Evolutionary conservation across 1,284 basidiomycete genomes (phyloP).

Genomic region (Malassezia obtusa): DNA sequence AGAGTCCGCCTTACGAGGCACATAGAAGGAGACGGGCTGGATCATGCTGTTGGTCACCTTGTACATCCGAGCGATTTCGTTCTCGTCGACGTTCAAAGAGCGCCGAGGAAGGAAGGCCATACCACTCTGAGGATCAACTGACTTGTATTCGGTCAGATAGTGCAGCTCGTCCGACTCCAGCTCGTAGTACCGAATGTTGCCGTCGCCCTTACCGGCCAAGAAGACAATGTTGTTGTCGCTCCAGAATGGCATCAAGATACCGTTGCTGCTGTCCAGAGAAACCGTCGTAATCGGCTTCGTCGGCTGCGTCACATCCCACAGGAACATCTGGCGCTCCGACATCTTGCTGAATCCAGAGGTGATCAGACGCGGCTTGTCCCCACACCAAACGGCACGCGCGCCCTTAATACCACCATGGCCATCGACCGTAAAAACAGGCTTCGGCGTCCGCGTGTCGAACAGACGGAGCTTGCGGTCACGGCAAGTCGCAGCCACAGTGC

Average conservation of each 20-base stretch:
- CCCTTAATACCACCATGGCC: constrained; percentile 91
- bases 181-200: constrained; percentile 63
- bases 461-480: constrained; percentile 83
- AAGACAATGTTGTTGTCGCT: constrained; percentile 70
- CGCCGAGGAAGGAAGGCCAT: constrained; percentile 91
- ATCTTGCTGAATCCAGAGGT: constrained; percentile 89
- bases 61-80: constrained; percentile 91
- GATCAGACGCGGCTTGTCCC: constrained; percentile 72
- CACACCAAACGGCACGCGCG: constrained; percentile 80
- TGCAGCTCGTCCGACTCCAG: constrained; percentile 73
- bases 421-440: constrained; percentile 68
- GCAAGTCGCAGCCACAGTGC: constrained; percentile 59
- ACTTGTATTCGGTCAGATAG: constrained; percentile 67
- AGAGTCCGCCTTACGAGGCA: constrained; percentile 78
- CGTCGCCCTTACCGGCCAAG: constrained; percentile 59
- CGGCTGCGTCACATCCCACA: constrained; percentile 49
- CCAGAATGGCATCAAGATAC: constrained; percentile 96
- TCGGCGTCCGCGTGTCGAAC: constrained; percentile 74
- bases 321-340: constrained; percentile 75
- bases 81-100: constrained; percentile 73
- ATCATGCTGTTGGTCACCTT: constrained; percentile 68
- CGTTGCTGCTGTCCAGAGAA: constrained; percentile 52
- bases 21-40: constrained; percentile 84
- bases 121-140: constrained; percentile 81
- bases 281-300: constrained; percentile 20